Conservation (phyloP, 192 early-diverging fungal species). For the Coemansia reversa region DNA sequence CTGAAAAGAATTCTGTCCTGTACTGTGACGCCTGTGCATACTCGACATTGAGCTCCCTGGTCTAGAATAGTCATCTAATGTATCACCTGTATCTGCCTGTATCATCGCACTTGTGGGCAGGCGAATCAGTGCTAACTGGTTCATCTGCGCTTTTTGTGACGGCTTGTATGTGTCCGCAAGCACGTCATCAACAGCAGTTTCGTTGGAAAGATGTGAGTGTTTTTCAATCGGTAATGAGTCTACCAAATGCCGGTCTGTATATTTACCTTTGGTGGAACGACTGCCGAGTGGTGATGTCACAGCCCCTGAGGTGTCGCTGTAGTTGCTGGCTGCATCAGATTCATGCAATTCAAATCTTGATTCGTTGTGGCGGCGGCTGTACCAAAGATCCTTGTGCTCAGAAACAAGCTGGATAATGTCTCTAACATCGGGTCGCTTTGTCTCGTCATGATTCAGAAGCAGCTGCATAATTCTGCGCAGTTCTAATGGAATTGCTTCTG, state of each 20-base stretch:
- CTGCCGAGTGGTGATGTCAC: neutral
- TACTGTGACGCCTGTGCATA: constrained; percentile 27
- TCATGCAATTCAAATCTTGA: constrained; percentile 44
- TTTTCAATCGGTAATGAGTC: too few species aligned
- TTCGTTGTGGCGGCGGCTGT: constrained; percentile 27
- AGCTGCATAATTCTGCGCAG: constrained; percentile 38
- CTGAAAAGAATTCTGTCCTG: constrained; percentile 3
- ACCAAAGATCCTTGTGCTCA: constrained; percentile 38
- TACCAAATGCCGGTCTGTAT: too few species aligned
- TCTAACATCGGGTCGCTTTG: constrained; percentile 37
- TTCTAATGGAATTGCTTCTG: constrained; percentile 35
- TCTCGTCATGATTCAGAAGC: constrained; percentile 40
- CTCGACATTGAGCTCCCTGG: neutral
- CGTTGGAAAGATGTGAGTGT: neutral
- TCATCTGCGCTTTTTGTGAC: neutral
- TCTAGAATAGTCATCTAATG: neutral
- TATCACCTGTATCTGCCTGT: neutral
- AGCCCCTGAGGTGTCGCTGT: neutral
- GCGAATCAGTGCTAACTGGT: constrained; percentile 13
- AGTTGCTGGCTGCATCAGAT: constrained; percentile 19
- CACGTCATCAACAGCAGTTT: neutral
- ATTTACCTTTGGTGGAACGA: too few species aligned
- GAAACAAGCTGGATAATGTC: constrained; percentile 28
- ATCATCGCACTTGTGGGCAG: neutral
- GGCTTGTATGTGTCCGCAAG: neutral